A percentile compares a stretch with the other conserved stretches of the same genome.
Conservation (phyloP, 495 filamentous ascomycete species). For the Podospora australis region DNA sequence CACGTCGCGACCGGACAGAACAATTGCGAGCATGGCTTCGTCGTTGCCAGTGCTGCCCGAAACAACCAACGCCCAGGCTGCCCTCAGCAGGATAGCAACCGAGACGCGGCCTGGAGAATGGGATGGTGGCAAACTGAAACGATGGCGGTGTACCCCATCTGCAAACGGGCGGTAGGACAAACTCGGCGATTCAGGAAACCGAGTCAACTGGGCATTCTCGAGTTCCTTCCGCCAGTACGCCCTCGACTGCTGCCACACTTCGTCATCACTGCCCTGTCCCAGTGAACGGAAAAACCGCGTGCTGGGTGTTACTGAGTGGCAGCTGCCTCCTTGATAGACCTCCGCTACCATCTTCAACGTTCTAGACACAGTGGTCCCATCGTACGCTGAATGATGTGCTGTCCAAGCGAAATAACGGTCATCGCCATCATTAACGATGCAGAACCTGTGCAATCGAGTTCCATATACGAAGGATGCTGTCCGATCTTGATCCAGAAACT, state of each 20-base stretch:
- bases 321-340: slow-evolving; percentile 15
- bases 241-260: slow-evolving; percentile 1
- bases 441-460: slow-evolving; percentile 9
- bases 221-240: slow-evolving; percentile 21
- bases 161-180: slow-evolving; percentile 14
- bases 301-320: slow-evolving; percentile 18
- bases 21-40: slow-evolving; percentile 48
- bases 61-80: slow-evolving; percentile 34
- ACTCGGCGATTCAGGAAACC: slow-evolving; percentile 25
- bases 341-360: slow-evolving; percentile 14
- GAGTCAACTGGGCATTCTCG: slow-evolving; percentile 6
- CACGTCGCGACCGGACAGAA: slow-evolving; percentile 42
- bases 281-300: slow-evolving; percentile 22
- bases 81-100: slow-evolving; percentile 27
- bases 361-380: slow-evolving; percentile 52
- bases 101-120: slow-evolving; percentile 1
- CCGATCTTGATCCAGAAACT: slow-evolving; percentile 1
- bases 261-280: slow-evolving; percentile 10
- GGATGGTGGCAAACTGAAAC: slow-evolving; percentile 10
- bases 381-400: slow-evolving; percentile 58
- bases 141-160: slow-evolving; percentile 8
- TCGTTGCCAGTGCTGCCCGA: slow-evolving; percentile 23
- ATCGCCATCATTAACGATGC: slow-evolving; percentile 9
- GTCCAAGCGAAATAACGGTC: slow-evolving; percentile 27
- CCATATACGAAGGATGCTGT: slow-evolving; percentile 16